Evolutionary conservation across 169 alveolate species (phyloP).

Genomic region (Plasmodium malariae): DNA sequence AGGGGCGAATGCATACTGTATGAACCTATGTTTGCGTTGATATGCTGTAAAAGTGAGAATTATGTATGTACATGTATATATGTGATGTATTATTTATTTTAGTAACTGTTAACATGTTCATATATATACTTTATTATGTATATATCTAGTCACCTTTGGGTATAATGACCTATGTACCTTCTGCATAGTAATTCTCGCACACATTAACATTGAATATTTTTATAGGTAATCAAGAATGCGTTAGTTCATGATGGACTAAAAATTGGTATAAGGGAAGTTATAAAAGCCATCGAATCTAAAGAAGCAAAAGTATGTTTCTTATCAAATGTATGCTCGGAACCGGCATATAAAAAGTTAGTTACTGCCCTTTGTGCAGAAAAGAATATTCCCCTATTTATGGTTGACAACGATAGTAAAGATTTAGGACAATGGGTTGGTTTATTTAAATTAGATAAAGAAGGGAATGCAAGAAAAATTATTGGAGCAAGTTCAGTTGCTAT

Average conservation of each 20-base stretch:
- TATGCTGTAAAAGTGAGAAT: background rate
- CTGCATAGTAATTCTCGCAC: background rate
- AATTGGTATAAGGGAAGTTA: conserved; percentile 96
- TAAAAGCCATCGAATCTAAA: conserved; percentile 94
- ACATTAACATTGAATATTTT: too few relatives aligned
- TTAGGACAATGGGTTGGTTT: conserved; percentile 98
- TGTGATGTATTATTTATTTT: too few relatives aligned
- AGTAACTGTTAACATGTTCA: too few relatives aligned
- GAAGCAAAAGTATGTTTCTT: conserved; percentile 95
- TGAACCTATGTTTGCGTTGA: background rate
- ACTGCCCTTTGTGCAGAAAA: conserved; percentile 93
- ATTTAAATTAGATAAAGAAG: conserved; percentile 95
- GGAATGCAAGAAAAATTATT: conserved; percentile 95
- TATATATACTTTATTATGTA: background rate
- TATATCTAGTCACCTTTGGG: background rate
- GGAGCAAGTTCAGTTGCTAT: conserved; percentile 97
- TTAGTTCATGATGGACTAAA: conserved; percentile 94
- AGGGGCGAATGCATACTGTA: too few relatives aligned
- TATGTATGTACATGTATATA: background rate
- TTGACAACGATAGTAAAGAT: conserved; percentile 93
- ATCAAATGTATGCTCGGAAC: conserved; percentile 95
- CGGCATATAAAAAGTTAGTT: conserved; percentile 94
- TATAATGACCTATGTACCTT: background rate
- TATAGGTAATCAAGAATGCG: conserved; percentile 91
- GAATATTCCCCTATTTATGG: conserved; percentile 93